These are phyloP conservation scores for Auricularia auricula-judae DNA, from an alignment of 768 basidiomycete species.

Conservation along the genomic window DNA sequence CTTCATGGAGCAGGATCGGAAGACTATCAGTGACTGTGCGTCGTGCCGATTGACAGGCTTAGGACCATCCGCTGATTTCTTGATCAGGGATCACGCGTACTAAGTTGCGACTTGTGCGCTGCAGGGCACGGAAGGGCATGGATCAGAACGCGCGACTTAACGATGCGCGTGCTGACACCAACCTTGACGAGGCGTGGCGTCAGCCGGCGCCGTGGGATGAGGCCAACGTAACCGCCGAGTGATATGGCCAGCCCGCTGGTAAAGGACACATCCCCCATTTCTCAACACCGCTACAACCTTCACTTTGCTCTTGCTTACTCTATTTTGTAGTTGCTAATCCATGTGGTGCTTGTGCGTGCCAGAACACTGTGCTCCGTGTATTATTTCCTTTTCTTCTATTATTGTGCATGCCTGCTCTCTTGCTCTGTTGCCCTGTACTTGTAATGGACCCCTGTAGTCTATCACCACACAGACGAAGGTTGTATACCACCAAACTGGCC, in stretches of 20 bases:
- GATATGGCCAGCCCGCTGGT: background rate
- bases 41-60: background rate
- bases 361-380: background rate
- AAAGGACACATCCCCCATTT: too few species aligned
- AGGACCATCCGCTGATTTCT: slow-evolving; percentile 3
- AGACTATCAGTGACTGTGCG: slow-evolving; percentile 69
- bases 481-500: too few species aligned
- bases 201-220: slow-evolving; percentile 48
- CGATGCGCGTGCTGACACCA: slow-evolving; percentile 70
- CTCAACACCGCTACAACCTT: too few species aligned
- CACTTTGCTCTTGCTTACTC: background rate
- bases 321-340: background rate
- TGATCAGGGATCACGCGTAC: slow-evolving; percentile 70
- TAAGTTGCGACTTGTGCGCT: slow-evolving; percentile 71
- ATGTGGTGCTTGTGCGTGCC: too few species aligned
- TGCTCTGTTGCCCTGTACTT: background rate
- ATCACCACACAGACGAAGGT: too few species aligned
- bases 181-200: slow-evolving; percentile 61
- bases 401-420: background rate
- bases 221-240: background rate
- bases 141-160: slow-evolving; percentile 57
- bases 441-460: background rate
- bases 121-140: slow-evolving; percentile 66
- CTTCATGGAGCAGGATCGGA: slow-evolving; percentile 72
- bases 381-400: background rate